Conservation (phyloP, 2,329 filamentous ascomycete genomes). For the Clarireedia homoeocarpa region DNA sequence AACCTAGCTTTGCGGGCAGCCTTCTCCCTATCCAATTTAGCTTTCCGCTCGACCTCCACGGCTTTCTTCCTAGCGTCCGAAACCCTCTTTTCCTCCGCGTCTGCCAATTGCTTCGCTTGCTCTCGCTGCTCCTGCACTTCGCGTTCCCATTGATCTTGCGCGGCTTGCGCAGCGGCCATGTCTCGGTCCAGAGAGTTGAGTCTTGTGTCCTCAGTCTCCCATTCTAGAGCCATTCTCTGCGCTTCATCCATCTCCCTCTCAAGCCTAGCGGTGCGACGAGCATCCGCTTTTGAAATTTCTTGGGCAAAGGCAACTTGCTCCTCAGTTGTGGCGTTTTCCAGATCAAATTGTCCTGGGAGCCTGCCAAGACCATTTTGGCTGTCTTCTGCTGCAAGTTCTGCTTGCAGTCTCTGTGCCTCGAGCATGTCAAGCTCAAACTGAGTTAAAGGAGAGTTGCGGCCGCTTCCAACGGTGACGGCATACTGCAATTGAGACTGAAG, state of each 20-base stretch:
- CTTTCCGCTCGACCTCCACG: neutral
- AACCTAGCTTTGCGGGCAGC: neutral
- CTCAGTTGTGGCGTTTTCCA: neutral
- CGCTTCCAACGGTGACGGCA: neutral
- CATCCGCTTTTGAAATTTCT: neutral
- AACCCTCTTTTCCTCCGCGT: neutral
- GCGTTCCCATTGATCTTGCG: conserved; percentile 6
- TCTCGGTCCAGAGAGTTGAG: neutral
- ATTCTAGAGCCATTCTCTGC: conserved; percentile 4
- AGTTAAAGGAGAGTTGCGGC: neutral
- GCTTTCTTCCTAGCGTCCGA: neutral
- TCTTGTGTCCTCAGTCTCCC: conserved; percentile 7
- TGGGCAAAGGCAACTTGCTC: neutral
- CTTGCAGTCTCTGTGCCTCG: conserved; percentile 8
- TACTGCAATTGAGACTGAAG: conserved; percentile 2
- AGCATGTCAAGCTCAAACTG: conserved; percentile 4
- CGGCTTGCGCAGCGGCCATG: conserved; percentile 6
- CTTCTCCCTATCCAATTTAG: neutral
- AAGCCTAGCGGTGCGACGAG: neutral
- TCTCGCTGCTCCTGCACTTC: neutral
- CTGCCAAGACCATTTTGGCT: neutral
- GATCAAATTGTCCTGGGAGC: neutral
- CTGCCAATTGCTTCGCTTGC: neutral
- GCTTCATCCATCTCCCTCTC: conserved; percentile 4
- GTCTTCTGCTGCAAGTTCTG: neutral